Conservation (phyloP, 768 basidiomycete species). For the Cystobasidium tubakii region DNA sequence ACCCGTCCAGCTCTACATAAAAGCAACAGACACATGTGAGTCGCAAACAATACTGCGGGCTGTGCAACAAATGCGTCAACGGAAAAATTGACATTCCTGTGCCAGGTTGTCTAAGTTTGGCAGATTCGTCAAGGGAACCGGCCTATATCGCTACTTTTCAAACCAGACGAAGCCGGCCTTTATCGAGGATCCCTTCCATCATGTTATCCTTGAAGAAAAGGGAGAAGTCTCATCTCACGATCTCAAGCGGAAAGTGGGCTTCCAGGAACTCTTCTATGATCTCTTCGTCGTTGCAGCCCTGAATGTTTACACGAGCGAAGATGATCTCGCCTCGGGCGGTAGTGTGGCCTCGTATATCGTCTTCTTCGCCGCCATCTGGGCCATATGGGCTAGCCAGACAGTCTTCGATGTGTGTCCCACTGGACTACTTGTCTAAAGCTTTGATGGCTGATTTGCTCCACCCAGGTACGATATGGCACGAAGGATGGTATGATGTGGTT, state of each 20-base stretch:
- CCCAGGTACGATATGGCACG: slow-evolving; percentile 16
- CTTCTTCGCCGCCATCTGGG: slow-evolving; percentile 23
- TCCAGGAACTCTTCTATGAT: slow-evolving; percentile 19
- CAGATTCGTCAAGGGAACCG: neutral
- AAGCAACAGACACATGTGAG: neutral
- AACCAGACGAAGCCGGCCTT: slow-evolving; percentile 5
- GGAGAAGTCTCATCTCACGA: neutral
- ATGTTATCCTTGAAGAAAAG: slow-evolving; percentile 1
- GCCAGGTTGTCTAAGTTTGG: neutral
- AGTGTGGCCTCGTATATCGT: slow-evolving; percentile 4
- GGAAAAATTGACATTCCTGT: neutral
- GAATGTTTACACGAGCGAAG: slow-evolving; percentile 4
- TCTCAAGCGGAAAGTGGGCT: slow-evolving; percentile 10
- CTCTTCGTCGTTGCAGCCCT: slow-evolving; percentile 31
- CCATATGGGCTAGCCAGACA: slow-evolving; percentile 11
- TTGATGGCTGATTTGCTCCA: neutral
- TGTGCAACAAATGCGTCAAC: neutral
- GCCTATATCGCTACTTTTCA: neutral
- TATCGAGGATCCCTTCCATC: neutral
- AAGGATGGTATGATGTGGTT: slow-evolving; percentile 10
- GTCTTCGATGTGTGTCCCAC: slow-evolving; percentile 26
- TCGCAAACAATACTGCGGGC: neutral
- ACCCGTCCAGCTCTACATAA: neutral
- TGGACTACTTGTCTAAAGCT: too few relatives aligned
- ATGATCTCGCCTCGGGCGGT: neutral